A percentile compares a stretch with the other conserved stretches of the same genome.
phyloP scores from a whole-genome alignment of 495 filamentous ascomycete genomes.

The Tetracladium marchalianum region DNA sequence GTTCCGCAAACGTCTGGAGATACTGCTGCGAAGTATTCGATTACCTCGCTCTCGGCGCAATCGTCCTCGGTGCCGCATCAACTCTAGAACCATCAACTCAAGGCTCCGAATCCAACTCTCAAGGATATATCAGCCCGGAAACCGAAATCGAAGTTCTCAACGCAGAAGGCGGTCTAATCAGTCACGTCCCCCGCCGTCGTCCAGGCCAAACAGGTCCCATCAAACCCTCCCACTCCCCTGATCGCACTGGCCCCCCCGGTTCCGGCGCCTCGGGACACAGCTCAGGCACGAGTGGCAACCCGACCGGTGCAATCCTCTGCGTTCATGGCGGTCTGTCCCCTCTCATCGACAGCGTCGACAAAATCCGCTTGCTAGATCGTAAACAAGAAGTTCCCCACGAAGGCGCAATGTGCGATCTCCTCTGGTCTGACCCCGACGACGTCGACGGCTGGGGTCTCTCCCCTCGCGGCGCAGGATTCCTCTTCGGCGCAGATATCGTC shows the following conservation, averaged over 20 bases:
- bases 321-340: constrained; percentile 92
- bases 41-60: constrained; percentile 89
- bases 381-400: constrained; percentile 99
- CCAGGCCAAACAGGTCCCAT: constrained; percentile 13
- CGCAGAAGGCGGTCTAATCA: constrained; percentile 65
- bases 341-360: constrained; percentile 87
- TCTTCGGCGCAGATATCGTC: constrained; percentile 94
- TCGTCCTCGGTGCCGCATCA: constrained; percentile 82
- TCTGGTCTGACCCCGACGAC: constrained; percentile 97
- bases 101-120: constrained; percentile 31
- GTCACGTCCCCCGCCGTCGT: constrained; percentile 49
- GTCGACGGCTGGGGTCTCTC: constrained; percentile 97
- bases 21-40: constrained; percentile 99
- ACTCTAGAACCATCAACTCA: constrained; percentile 45
- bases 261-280: constrained; percentile 63
- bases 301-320: constrained; percentile 79
- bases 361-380: constrained; percentile 87
- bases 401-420: constrained; percentile 95
- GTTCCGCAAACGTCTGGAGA: constrained; percentile 93
- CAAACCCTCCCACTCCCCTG: constrained; percentile 16
- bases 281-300: constrained; percentile 51
- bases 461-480: constrained; percentile 88
- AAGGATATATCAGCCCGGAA: constrained; percentile 49
- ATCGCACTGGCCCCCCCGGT: constrained; percentile 62
- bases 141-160: constrained; percentile 89